Percentiles rank a stretch among this genome's conserved stretches.
Conservation (phyloP, 2,329 filamentous ascomycete species). For the Fusarium penzigii region DNA sequence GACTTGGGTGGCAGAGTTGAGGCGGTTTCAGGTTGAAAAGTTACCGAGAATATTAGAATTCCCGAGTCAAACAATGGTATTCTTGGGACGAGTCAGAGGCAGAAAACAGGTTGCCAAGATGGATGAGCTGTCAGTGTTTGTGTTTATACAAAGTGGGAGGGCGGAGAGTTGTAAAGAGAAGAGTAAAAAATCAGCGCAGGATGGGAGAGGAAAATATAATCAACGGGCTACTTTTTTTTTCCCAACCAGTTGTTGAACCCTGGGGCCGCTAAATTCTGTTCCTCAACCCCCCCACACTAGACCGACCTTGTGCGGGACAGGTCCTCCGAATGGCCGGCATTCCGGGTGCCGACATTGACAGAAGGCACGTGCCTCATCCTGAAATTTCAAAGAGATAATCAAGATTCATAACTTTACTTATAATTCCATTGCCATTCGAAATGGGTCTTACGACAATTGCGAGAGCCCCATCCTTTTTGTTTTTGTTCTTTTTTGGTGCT, state of each 20-base stretch:
- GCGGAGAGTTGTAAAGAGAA: slow-evolving; percentile 2
- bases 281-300: slow-evolving; percentile 12
- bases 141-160: neutral
- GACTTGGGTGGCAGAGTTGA: slow-evolving; percentile 7
- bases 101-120: neutral
- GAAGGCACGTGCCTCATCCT: slow-evolving; percentile 5
- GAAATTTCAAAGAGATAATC: no score
- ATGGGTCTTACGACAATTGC: neutral
- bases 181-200: slow-evolving; percentile 10
- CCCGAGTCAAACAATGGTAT: neutral
- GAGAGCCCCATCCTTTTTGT: neutral
- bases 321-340: slow-evolving; percentile 6
- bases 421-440: neutral
- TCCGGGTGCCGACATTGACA: slow-evolving; percentile 14
- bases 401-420: neutral
- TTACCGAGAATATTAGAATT: slow-evolving; percentile 1
- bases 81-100: neutral
- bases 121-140: slow-evolving; percentile 4
- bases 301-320: slow-evolving; percentile 2
- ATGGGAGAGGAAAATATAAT: slow-evolving; percentile 8
- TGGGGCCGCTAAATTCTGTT: slow-evolving; percentile 14
- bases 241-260: slow-evolving; percentile 12
- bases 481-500: neutral
- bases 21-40: slow-evolving; percentile 10
- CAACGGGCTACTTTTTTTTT: neutral